phyloP scores from a whole-genome alignment of 2,329 filamentous ascomycete genomes.

The Fusarium sp. region DNA sequence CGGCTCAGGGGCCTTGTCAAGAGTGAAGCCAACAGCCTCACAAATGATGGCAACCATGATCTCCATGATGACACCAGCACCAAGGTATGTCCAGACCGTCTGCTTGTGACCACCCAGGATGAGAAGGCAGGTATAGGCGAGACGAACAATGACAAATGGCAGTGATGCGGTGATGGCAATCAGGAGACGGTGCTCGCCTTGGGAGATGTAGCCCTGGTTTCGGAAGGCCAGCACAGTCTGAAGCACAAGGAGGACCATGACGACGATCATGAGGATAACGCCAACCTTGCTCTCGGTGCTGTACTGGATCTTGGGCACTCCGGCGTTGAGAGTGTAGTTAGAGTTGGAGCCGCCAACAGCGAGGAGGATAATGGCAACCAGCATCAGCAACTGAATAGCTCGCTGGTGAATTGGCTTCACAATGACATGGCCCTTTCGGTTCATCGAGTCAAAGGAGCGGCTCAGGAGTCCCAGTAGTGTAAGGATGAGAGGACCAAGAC shows the following conservation, averaged over 20 bases:
- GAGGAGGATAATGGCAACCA: conserved; percentile 50
- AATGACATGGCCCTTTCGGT: conserved; percentile 47
- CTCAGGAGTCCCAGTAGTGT: conserved; percentile 47
- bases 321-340: conserved; percentile 32
- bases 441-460: conserved; percentile 57
- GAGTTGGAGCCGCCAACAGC: conserved; percentile 47
- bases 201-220: conserved; percentile 50
- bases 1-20: conserved; percentile 36
- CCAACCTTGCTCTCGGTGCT: conserved; percentile 42
- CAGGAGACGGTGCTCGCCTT: conserved; percentile 64
- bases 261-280: conserved; percentile 45
- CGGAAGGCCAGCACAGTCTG: conserved; percentile 51
- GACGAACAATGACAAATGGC: conserved; percentile 48
- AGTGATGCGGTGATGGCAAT: conserved; percentile 50
- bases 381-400: conserved; percentile 53
- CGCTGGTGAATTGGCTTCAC: conserved; percentile 45
- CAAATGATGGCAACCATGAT: conserved; percentile 46
- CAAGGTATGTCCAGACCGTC: conserved; percentile 46
- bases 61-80: conserved; percentile 47
- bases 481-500: conserved; percentile 58
- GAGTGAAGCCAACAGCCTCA: conserved; percentile 44
- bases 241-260: conserved; percentile 53
- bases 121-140: conserved; percentile 44
- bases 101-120: conserved; percentile 43
- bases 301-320: conserved; percentile 43